Base-by-base conservation (phyloP, 2,329 filamentous ascomycete genomes). In the Penicillium sumatraense region DNA sequence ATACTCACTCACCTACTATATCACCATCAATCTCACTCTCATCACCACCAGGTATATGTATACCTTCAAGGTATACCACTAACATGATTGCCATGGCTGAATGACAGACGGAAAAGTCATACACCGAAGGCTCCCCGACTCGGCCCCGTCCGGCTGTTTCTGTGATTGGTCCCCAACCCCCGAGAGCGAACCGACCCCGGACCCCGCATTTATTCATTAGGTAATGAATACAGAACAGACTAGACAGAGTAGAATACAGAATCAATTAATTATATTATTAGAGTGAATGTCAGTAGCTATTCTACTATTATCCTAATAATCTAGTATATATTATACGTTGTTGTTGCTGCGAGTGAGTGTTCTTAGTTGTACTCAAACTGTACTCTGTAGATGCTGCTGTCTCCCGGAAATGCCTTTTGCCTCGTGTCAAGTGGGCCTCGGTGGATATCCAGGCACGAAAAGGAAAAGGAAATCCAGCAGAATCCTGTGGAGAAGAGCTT, bases 101-200 rank as follows among this genome's bases (percentile, higher is more conserved):
- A n/a, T n/a, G n/a, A n/a, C n/a, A n/a, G n/a, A 48, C 55, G 54
- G 57, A 49, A 60, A 61, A 57, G 57, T 53, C 61, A 57, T 62
- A 59, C 57, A 53, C 62, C 60, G 60, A 64, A 33, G 29, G 47
- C 46, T 51, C 40, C 23, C 53, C 45, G 36, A 47, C 47, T 64
- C 61, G 61, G 61, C 59, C 53, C 61, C 58, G 41, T 59, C 59
- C 60, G 59, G 56, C 40, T 45, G 8, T 5, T 33, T 3, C 40
- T 20, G 5, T 59, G 59, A 64, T 64, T 64, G 62, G 62, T 49
- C 57, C 52, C 54, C 55, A 54, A 18, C 53, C 56, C 57, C 62
- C 62, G 62, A 64, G 51, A 61, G 55, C 51, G 54, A 63, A 59
- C 61, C 58, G 60, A 64, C 61, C 62, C 61, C 62, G 61, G 63